These are phyloP conservation scores for Epichloe uncinata DNA, from an alignment of 2,329 filamentous ascomycete species.

Conservation along the genomic window DNA sequence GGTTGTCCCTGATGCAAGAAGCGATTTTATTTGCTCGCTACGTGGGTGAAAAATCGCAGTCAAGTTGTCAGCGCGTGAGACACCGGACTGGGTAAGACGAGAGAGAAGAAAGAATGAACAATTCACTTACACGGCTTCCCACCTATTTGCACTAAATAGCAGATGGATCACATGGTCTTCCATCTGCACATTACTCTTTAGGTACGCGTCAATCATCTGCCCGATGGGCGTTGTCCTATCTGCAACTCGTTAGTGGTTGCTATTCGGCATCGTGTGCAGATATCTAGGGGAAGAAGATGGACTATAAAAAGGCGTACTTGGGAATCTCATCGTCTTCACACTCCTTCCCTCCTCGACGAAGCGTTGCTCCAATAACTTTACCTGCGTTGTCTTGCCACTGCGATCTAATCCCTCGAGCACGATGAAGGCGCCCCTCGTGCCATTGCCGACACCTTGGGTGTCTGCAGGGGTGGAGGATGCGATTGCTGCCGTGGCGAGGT, in stretches of 20 bases:
- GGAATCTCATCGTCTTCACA: conserved; percentile 43
- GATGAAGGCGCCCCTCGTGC: conserved; percentile 54
- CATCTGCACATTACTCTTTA: conserved; percentile 57
- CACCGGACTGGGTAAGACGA: neutral
- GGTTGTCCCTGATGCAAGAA: conserved; percentile 53
- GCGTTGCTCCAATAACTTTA: conserved; percentile 48
- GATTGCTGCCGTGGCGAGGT: conserved; percentile 34
- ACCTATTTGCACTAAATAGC: conserved; percentile 81
- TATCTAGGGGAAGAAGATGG: neutral
- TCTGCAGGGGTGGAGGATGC: conserved; percentile 19
- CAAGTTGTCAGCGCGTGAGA: neutral
- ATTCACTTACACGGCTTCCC: conserved; percentile 53
- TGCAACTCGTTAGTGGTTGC: conserved; percentile 18
- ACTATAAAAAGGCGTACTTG: conserved; percentile 28
- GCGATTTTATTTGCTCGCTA: conserved; percentile 36
- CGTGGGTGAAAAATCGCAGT: neutral
- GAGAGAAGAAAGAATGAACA: neutral
- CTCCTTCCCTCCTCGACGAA: conserved; percentile 34
- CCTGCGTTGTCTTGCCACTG: conserved; percentile 88
- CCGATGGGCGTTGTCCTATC: conserved; percentile 77
- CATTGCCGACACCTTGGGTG: conserved; percentile 1
- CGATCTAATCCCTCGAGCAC: conserved; percentile 83
- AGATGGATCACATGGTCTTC: conserved; percentile 86
- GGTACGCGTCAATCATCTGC: conserved; percentile 72
- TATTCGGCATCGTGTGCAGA: too few species aligned